phyloP scores from a whole-genome alignment of 345 rosid genomes.

The Orychophragmus violaceus region DNA sequence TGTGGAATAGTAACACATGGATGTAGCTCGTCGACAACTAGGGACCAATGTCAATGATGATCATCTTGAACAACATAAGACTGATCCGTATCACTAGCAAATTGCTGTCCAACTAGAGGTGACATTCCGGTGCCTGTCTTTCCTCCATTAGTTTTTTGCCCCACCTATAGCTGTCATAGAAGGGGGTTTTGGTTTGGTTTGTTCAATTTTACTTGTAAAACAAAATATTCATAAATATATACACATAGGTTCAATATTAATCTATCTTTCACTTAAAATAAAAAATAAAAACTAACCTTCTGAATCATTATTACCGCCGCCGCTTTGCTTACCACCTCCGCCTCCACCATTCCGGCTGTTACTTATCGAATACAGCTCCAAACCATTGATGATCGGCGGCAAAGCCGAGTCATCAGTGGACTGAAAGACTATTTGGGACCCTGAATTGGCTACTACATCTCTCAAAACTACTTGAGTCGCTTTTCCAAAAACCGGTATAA shows the following conservation, averaged over 20 bases:
- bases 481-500: conserved; percentile 18
- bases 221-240: no score
- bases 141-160: background rate
- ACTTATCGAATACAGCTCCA: conserved; percentile 23
- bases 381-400: conserved; percentile 15
- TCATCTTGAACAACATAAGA: conserved; percentile 4
- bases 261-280: background rate
- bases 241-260: background rate
- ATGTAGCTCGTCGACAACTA: background rate
- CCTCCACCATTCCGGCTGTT: background rate
- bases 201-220: no score
- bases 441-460: conserved; percentile 1
- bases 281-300: background rate
- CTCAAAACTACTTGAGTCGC: conserved; percentile 18
- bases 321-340: background rate
- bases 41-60: background rate
- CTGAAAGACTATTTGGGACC: conserved; percentile 7
- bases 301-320: background rate
- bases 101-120: conserved; percentile 9
- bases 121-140: conserved; percentile 11
- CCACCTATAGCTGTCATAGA: background rate
- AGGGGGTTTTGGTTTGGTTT: background rate
- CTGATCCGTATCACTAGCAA: background rate
- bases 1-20: background rate
- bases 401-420: conserved; percentile 14